Conservation (phyloP, 805 yeast species). For the Yamadazyma paraphyllophila region DNA sequence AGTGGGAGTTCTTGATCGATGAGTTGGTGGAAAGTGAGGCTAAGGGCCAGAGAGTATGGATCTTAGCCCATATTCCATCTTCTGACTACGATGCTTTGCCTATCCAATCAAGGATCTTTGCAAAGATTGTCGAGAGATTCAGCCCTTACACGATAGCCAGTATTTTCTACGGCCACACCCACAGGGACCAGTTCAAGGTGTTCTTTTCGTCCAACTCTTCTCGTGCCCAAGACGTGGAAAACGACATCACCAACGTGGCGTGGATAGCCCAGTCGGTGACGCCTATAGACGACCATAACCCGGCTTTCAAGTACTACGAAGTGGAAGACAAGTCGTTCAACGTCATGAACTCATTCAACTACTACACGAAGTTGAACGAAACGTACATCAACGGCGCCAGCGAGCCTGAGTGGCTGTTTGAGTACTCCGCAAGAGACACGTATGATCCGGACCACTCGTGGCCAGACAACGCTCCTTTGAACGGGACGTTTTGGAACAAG, state of each 20-base stretch:
- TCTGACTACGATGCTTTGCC: slow-evolving; percentile 58
- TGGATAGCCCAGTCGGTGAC: slow-evolving; percentile 69
- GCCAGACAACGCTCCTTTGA: slow-evolving; percentile 60
- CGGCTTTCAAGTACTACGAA: slow-evolving; percentile 71
- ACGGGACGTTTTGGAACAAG: slow-evolving; percentile 65
- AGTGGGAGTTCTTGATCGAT: slow-evolving; percentile 56
- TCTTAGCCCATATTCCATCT: slow-evolving; percentile 66
- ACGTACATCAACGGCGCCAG: slow-evolving; percentile 51
- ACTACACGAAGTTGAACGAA: slow-evolving; percentile 57
- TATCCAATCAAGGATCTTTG: slow-evolving; percentile 53
- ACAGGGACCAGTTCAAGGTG: slow-evolving; percentile 63
- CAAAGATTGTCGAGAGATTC: slow-evolving; percentile 61
- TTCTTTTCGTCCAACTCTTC: slow-evolving; percentile 49
- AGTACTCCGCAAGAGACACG: slow-evolving; percentile 61
- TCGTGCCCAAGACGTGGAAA: slow-evolving; percentile 37
- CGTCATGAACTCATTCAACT: slow-evolving; percentile 58
- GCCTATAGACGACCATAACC: slow-evolving; percentile 58
- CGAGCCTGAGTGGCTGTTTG: slow-evolving; percentile 62
- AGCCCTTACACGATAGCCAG: slow-evolving; percentile 68
- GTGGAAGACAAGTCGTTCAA: slow-evolving; percentile 61
- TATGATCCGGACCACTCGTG: slow-evolving; percentile 52
- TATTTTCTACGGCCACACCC: slow-evolving; percentile 71
- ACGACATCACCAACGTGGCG: slow-evolving; percentile 52
- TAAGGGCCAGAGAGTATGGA: slow-evolving; percentile 66
- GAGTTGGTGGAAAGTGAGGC: slow-evolving; percentile 62